Conservation (phyloP, 208 protist genomes). For the Leishmania amazonensis region DNA sequence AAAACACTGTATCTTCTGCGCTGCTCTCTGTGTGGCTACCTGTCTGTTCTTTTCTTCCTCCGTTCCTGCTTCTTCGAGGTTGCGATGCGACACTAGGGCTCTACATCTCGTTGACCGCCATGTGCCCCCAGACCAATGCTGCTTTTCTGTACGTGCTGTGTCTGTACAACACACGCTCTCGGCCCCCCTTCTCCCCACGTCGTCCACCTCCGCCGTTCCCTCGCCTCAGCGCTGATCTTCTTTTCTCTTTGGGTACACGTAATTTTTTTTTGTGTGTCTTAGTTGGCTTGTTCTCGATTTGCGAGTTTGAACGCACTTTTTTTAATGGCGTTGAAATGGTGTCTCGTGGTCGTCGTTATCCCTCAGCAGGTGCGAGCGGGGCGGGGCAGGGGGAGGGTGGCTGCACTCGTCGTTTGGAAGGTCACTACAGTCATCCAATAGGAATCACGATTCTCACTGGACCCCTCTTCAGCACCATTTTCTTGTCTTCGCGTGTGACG, state of each 20-base stretch:
- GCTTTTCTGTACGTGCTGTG: background rate
- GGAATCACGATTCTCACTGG: background rate
- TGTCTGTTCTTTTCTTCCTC: background rate
- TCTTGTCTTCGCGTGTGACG: background rate
- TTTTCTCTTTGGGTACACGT: background rate
- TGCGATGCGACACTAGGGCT: background rate
- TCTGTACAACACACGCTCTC: background rate
- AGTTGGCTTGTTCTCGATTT: background rate
- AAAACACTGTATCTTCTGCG: background rate
- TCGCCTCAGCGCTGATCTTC: background rate
- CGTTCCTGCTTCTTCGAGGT: background rate
- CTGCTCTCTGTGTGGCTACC: background rate
- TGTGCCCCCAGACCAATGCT: background rate
- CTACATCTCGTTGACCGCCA: background rate
- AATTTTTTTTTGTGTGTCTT: background rate
- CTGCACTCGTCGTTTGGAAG: background rate
- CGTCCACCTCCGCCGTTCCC: background rate
- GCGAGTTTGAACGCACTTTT: background rate
- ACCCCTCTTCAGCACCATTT: background rate
- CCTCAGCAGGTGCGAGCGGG: background rate
- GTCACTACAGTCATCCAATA: background rate
- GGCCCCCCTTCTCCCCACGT: background rate
- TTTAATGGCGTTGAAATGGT: background rate
- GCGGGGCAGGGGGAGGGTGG: background rate
- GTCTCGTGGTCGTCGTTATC: background rate